Evolutionary conservation across 306 rosid genomes (phyloP).

Genomic region (peach (Prunus persica)): Prunus_persica_NCBIv2 NC_034016.1:16470001-16470500

Average conservation of each 20-base stretch:
- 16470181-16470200: conserved; percentile 97
- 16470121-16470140: background rate
- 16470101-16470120: background rate
- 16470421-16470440: background rate
- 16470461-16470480: background rate
- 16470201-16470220: conserved; percentile 89
- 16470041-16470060: background rate
- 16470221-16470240: conserved; percentile 82
- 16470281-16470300: conserved; percentile 98
- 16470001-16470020: background rate
- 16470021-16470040: background rate
- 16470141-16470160: conserved; percentile 97
- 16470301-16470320: conserved; percentile 31
- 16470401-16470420: background rate
- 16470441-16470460: background rate
- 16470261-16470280: conserved; percentile 95
- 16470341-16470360: background rate
- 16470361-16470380: background rate
- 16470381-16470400: background rate
- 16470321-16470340: conserved; percentile 16
- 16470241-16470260: conserved; percentile 94
- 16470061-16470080: background rate
- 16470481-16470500: background rate
- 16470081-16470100: conserved; percentile 6
- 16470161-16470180: conserved; percentile 86